Evolutionary conservation across 2,329 filamentous ascomycete species (phyloP).

Genomic region (Bipolaris zeicola): DNA sequence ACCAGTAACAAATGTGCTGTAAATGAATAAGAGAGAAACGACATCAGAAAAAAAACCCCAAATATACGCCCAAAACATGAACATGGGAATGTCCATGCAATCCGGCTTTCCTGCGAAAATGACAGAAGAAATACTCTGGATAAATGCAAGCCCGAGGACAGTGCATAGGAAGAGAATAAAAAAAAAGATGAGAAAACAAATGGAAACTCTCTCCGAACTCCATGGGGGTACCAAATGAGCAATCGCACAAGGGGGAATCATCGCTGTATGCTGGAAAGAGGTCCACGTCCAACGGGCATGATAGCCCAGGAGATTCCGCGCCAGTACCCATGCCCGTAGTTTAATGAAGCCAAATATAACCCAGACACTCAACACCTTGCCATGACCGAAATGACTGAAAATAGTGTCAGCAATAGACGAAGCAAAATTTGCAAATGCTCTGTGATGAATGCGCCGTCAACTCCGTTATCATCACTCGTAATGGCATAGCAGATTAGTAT

Average conservation of each 20-base stretch:
- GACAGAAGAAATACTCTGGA: slow-evolving; percentile 18
- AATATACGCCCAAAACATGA: slow-evolving; percentile 15
- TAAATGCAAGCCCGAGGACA: slow-evolving; percentile 4
- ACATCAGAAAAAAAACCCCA: slow-evolving; percentile 9
- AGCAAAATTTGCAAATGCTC: slow-evolving; percentile 38
- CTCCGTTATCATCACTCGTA: slow-evolving; percentile 46
- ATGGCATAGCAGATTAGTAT: slow-evolving; percentile 30
- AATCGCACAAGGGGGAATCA: slow-evolving; percentile 52
- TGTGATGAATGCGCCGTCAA: slow-evolving; percentile 40
- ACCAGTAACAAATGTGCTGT: slow-evolving; percentile 4
- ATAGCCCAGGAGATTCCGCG: slow-evolving; percentile 43
- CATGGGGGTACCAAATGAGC: slow-evolving; percentile 35
- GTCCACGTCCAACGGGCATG: slow-evolving; percentile 44
- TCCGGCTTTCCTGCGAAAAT: slow-evolving; percentile 26
- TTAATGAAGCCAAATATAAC: slow-evolving; percentile 39
- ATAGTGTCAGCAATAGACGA: slow-evolving; percentile 46
- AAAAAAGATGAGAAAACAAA: slow-evolving; percentile 8
- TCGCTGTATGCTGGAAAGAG: slow-evolving; percentile 52
- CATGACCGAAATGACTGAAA: slow-evolving; percentile 52
- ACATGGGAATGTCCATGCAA: slow-evolving; percentile 16
- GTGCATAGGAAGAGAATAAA: slow-evolving; percentile 8
- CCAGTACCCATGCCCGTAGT: slow-evolving; percentile 49
- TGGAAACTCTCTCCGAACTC: slow-evolving; percentile 30
- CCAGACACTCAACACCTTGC: slow-evolving; percentile 48
- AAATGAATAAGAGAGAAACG: neutral